These are phyloP conservation scores for Tremella fuciformis DNA, from an alignment of 768 basidiomycete species.

Conservation along the genomic window DNA sequence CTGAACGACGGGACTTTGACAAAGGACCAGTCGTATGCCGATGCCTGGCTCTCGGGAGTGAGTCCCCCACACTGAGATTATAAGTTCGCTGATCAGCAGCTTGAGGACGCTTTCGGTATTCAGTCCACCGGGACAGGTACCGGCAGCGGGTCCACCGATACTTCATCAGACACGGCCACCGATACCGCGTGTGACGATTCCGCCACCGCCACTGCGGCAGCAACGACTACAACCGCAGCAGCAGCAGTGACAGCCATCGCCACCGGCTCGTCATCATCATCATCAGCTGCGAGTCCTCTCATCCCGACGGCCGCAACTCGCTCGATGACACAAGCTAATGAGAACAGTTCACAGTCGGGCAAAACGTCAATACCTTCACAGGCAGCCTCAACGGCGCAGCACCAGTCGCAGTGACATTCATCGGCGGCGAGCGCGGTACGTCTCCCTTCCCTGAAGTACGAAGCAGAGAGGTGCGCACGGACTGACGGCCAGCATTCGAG, in stretches of 20 bases:
- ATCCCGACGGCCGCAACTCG: too few relatives aligned
- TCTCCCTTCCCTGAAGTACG: conserved; percentile 53
- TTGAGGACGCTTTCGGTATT: conserved; percentile 33
- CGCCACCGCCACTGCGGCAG: conserved; percentile 12
- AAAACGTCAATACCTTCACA: conserved; percentile 60
- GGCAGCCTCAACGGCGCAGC: conserved; percentile 47
- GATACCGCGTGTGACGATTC: conserved; percentile 10
- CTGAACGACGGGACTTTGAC: conserved; percentile 18
- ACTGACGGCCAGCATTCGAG: conserved; percentile 54
- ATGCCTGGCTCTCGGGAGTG: conserved; percentile 34
- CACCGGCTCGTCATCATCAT: conserved; percentile 12
- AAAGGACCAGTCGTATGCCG: conserved; percentile 30
- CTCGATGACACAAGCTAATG: neutral
- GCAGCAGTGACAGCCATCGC: conserved; percentile 10
- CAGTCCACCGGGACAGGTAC: conserved; percentile 23
- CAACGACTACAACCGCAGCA: conserved; percentile 7
- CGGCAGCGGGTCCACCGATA: conserved; percentile 6
- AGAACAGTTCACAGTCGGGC: conserved; percentile 26
- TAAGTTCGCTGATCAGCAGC: conserved; percentile 15
- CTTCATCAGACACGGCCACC: too few relatives aligned
- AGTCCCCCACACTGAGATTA: neutral
- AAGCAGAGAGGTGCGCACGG: too few relatives aligned
- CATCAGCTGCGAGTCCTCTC: neutral
- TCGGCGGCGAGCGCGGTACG: conserved; percentile 21
- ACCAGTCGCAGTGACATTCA: conserved; percentile 16